A percentile compares a stretch with the other conserved stretches of the same genome.
Evolutionary conservation across 345 rosid species (phyloP).

Genomic region (Citrus australasica): DNA sequence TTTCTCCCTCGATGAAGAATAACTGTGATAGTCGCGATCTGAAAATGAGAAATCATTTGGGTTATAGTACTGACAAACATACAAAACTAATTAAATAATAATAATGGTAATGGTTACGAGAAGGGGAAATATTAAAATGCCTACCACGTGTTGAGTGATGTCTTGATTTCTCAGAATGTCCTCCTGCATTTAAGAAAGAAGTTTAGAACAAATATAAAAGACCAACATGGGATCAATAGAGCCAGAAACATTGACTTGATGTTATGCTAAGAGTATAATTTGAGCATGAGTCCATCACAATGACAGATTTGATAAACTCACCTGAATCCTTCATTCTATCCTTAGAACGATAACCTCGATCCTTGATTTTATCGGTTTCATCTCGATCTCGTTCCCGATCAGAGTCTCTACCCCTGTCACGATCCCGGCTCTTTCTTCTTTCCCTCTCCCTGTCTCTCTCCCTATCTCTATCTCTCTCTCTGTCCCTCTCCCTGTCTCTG

Average conservation of each 20-base stretch:
- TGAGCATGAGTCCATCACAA: background rate
- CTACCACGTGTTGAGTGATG: conserved; percentile 73
- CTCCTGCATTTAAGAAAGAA: conserved; percentile 27
- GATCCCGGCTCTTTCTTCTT: conserved; percentile 49
- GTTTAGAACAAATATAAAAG: background rate
- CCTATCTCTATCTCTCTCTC: conserved; percentile 33
- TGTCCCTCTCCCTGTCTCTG: conserved; percentile 52
- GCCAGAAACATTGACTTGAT: conserved; percentile 1
- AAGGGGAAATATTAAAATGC: background rate
- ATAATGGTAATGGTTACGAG: background rate
- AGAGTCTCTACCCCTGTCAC: conserved; percentile 73
- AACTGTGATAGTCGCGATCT: conserved; percentile 58
- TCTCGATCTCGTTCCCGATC: conserved; percentile 74
- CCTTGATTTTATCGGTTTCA: conserved; percentile 56
- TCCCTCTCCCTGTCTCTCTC: conserved; percentile 59
- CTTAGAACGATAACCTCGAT: conserved; percentile 59
- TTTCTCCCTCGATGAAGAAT: conserved; percentile 64
- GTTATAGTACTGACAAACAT: background rate
- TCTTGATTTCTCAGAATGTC: conserved; percentile 63
- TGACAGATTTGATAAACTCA: conserved; percentile 14
- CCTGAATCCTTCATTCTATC: conserved; percentile 75
- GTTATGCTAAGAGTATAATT: background rate
- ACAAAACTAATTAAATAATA: background rate
- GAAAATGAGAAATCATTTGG: conserved; percentile 5
- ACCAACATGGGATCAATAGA: background rate